phyloP scores from a whole-genome alignment of 129 eudicot species.

The Sambucus nigra region DNA sequence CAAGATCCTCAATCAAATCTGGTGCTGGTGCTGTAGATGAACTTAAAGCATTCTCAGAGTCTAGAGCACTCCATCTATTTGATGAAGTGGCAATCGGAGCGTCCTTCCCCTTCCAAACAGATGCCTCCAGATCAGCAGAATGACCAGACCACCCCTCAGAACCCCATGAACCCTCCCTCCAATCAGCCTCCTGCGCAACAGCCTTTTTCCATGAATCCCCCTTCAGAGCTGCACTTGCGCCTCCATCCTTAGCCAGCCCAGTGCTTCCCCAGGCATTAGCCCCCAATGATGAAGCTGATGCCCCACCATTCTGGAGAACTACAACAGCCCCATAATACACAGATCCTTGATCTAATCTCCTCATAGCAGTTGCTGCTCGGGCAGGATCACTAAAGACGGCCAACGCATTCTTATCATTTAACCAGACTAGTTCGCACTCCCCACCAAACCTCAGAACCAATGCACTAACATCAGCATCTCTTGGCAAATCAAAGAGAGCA shows the following conservation, averaged over 20 bases:
- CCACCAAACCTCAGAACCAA: conserved; percentile 93
- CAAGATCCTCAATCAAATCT: conserved; percentile 8
- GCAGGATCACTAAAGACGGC: conserved; percentile 89
- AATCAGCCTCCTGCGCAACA: conserved; percentile 45
- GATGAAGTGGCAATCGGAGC: conserved; percentile 27
- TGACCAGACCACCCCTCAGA: conserved; percentile 33
- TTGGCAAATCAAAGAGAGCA: conserved; percentile 77
- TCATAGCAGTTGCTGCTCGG: conserved; percentile 96
- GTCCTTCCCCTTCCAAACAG: conserved; percentile 41
- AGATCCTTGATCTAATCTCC: conserved; percentile 88
- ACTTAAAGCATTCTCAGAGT: conserved; percentile 22
- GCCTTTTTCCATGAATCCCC: conserved; percentile 79
- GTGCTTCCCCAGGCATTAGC: conserved; percentile 50
- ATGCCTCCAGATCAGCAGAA: conserved; percentile 13
- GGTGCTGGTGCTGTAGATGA: conserved; percentile 9
- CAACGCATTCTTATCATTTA: conserved; percentile 87
- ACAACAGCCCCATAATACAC: conserved; percentile 71
- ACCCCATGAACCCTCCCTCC: conserved; percentile 52
- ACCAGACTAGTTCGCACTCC: conserved; percentile 90
- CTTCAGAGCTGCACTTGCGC: conserved; percentile 11
- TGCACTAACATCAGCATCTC: conserved; percentile 90
- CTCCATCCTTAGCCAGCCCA: conserved; percentile 16
- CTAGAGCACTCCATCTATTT: conserved; percentile 72
- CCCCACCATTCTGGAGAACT: conserved; percentile 23
- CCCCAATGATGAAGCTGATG: conserved; percentile 17